phyloP scores from a whole-genome alignment of 202 grass and related monocot genomes.

The Zizania palustris region DNA sequence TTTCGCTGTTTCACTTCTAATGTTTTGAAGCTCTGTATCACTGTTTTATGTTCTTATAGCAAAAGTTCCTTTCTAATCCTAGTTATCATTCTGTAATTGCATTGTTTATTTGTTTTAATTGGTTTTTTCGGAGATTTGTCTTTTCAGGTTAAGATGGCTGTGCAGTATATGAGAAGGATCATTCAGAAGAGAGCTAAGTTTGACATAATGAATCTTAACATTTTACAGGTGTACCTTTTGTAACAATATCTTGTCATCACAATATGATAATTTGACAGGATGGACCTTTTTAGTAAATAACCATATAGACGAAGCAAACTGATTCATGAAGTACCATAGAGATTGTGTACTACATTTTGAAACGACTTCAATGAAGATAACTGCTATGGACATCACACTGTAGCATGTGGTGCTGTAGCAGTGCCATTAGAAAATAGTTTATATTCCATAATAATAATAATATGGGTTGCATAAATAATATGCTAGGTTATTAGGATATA shows the following conservation, averaged over 20 bases:
- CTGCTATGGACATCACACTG: no score
- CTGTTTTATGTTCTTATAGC: slow-evolving; percentile 11
- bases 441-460: no score
- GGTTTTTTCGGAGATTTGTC: slow-evolving; percentile 13
- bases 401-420: no score
- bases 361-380: not conserved
- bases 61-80: slow-evolving; percentile 16
- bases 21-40: slow-evolving; percentile 36
- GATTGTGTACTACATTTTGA: slow-evolving; percentile 18
- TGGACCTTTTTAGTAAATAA: slow-evolving; percentile 14
- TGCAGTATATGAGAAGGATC: slow-evolving; percentile 87
- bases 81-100: slow-evolving; percentile 6
- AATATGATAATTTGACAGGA: slow-evolving; percentile 1
- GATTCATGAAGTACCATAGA: not conserved
- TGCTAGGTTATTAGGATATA: no score
- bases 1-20: slow-evolving; percentile 38
- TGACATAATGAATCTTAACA: slow-evolving; percentile 96
- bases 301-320: slow-evolving; percentile 3
- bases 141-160: slow-evolving; percentile 84
- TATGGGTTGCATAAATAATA: no score
- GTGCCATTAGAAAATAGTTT: no score
- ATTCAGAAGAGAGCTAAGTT: slow-evolving; percentile 99
- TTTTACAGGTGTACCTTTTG: slow-evolving; percentile 68
- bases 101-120: slow-evolving; percentile 33
- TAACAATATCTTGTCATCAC: slow-evolving; percentile 19